A percentile compares a stretch with the other conserved stretches of the same genome.
Conservation (phyloP, 2,329 filamentous ascomycete species). For the Gremmenia infestans region DNA sequence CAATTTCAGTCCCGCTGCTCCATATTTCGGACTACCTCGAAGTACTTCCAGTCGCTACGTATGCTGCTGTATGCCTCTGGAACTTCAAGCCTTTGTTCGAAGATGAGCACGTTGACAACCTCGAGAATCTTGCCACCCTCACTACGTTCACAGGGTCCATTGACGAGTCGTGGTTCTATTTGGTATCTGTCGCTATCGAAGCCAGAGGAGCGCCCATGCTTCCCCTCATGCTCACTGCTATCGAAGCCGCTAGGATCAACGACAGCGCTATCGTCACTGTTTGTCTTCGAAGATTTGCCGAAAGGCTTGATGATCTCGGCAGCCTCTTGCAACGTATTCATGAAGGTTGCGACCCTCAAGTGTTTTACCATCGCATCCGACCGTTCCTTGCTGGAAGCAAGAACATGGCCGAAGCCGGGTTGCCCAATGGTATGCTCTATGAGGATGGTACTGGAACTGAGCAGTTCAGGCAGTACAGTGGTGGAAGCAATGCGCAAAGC, state of each 20-base stretch:
- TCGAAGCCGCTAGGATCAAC: constrained; percentile 67
- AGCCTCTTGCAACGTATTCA: constrained; percentile 82
- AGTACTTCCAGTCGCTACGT: constrained; percentile 88
- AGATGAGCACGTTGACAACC: constrained; percentile 72
- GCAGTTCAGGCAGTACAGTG: constrained; percentile 78
- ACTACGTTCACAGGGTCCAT: constrained; percentile 89
- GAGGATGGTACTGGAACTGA: constrained; percentile 66
- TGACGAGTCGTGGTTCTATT: constrained; percentile 98
- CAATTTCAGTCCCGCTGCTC: constrained; percentile 79
- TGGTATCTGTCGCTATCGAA: constrained; percentile 93
- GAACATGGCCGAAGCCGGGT: constrained; percentile 92
- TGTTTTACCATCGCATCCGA: constrained; percentile 95
- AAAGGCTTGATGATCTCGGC: constrained; percentile 80
- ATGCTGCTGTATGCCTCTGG: constrained; percentile 88
- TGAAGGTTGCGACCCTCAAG: constrained; percentile 86
- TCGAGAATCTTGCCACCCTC: constrained; percentile 84
- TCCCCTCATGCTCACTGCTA: constrained; percentile 82
- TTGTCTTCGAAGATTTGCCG: constrained; percentile 76
- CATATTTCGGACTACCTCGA: constrained; percentile 73
- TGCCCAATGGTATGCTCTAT: constrained; percentile 83
- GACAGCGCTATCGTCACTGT: constrained; percentile 68
- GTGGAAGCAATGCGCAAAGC: constrained; percentile 95
- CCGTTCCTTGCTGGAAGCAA: constrained; percentile 94
- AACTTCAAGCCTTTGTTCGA: constrained; percentile 92
- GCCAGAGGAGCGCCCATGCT: constrained; percentile 83